A percentile compares a stretch with the other conserved stretches of the same genome.
phyloP scores from a whole-genome alignment of 176 grass and related monocot genomes.

The Juncus effusus region DNA sequence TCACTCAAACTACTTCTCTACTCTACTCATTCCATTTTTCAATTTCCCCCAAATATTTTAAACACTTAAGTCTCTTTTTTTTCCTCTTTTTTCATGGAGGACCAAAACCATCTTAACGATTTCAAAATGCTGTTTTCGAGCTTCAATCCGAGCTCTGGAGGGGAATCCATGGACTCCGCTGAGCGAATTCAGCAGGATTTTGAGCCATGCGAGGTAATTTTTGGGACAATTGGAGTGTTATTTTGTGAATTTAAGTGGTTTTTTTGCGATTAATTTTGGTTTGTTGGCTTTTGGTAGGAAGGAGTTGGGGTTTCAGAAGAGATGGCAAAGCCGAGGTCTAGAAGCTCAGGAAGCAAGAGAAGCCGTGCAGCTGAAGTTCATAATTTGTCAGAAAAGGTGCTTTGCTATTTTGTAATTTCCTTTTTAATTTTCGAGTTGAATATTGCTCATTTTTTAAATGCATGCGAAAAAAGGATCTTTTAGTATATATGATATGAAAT shows the following conservation, averaged over 20 bases:
- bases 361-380: slow-evolving; percentile 94
- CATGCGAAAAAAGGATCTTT: no score
- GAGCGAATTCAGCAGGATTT: slow-evolving; percentile 30
- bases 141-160: slow-evolving; percentile 23
- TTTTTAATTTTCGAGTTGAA: no score
- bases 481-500: no score
- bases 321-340: slow-evolving; percentile 22
- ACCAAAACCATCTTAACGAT: slow-evolving; percentile 23
- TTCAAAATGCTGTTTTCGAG: slow-evolving; percentile 24
- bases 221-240: slow-evolving; percentile 10
- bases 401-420: not conserved
- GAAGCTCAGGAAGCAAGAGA: slow-evolving; percentile 70
- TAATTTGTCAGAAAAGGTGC: slow-evolving; percentile 96
- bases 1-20: slow-evolving; percentile 19
- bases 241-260: not conserved
- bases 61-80: not conserved
- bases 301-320: slow-evolving; percentile 62
- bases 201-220: slow-evolving; percentile 23
- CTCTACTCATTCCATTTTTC: not conserved
- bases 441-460: no score
- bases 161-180: slow-evolving; percentile 20
- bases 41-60: not conserved
- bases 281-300: slow-evolving; percentile 34
- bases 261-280: not conserved
- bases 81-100: slow-evolving; percentile 19